A percentile compares a stretch with the other conserved stretches of the same genome.
phyloP scores from a whole-genome alignment of 768 basidiomycete genomes.

The Fistulinella prunicolor region DNA sequence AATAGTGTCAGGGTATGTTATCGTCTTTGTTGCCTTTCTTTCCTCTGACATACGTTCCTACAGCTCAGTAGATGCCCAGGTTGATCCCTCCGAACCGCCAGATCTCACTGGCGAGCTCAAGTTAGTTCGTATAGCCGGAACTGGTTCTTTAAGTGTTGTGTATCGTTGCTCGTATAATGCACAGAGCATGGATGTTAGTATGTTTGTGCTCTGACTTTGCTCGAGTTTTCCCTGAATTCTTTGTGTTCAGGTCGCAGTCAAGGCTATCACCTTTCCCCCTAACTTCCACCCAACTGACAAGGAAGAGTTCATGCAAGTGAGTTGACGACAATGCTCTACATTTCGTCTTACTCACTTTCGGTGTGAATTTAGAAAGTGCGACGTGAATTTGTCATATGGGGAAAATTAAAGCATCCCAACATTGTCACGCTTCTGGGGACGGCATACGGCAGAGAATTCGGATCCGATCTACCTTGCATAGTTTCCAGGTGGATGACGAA shows the following conservation, averaged over 20 bases:
- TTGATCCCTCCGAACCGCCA: too few species aligned
- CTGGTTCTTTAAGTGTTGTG: background rate
- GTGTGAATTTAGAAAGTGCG: too few species aligned
- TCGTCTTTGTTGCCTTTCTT: too few species aligned
- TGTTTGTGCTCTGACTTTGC: too few species aligned
- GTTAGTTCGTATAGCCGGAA: too few species aligned
- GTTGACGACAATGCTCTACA: background rate
- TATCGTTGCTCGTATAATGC: background rate
- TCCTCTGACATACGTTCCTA: too few species aligned
- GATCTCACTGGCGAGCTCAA: too few species aligned
- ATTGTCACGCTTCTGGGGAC: conserved; percentile 9
- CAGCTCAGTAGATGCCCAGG: too few species aligned
- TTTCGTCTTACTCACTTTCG: background rate
- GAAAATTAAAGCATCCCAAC: conserved; percentile 3
- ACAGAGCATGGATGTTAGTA: background rate
- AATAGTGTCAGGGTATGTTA: too few species aligned
- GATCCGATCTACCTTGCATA: conserved; percentile 5
- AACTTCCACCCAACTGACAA: background rate
- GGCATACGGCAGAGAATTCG: background rate
- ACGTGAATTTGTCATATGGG: conserved; percentile 7
- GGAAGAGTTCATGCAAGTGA: background rate
- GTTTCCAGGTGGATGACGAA: conserved; percentile 8
- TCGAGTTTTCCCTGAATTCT: too few species aligned
- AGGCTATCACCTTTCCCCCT: background rate
- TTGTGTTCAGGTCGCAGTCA: conserved; percentile 6